phyloP scores from a whole-genome alignment of 345 rosid genomes.

The Eutrema yunnanense region DNA sequence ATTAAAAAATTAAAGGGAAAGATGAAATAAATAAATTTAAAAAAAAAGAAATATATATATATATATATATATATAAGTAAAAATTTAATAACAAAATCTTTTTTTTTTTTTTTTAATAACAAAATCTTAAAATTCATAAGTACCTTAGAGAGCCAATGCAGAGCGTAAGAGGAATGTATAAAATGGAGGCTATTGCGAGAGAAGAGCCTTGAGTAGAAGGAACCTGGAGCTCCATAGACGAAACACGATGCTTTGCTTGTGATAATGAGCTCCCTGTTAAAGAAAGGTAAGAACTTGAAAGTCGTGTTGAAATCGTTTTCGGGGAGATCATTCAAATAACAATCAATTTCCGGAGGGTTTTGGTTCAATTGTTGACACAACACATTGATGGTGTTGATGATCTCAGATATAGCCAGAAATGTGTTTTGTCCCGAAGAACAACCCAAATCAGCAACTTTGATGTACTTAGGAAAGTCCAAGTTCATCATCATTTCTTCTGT shows the following conservation, averaged over 20 bases:
- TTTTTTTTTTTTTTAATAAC: no score
- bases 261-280: background rate
- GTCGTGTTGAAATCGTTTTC: slow-evolving; percentile 40
- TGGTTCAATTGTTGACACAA: background rate
- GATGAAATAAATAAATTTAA: no score
- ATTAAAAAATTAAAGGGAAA: no score
- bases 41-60: no score
- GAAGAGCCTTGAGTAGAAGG: background rate
- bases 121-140: background rate
- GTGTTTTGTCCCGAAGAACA: slow-evolving; percentile 48
- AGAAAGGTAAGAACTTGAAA: background rate
- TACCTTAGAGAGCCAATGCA: slow-evolving; percentile 41
- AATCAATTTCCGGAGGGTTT: slow-evolving; percentile 6
- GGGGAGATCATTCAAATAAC: slow-evolving; percentile 29
- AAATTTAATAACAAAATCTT: background rate
- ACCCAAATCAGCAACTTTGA: slow-evolving; percentile 40
- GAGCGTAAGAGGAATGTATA: slow-evolving; percentile 33
- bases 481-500: slow-evolving; percentile 1
- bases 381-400: slow-evolving; percentile 9
- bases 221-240: slow-evolving; percentile 16
- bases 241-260: slow-evolving; percentile 10
- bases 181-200: slow-evolving; percentile 24
- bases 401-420: slow-evolving; percentile 17
- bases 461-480: background rate
- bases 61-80: no score